Base-by-base conservation (phyloP, 129 eudicot species). In the Erigeron canadensis region DNA sequence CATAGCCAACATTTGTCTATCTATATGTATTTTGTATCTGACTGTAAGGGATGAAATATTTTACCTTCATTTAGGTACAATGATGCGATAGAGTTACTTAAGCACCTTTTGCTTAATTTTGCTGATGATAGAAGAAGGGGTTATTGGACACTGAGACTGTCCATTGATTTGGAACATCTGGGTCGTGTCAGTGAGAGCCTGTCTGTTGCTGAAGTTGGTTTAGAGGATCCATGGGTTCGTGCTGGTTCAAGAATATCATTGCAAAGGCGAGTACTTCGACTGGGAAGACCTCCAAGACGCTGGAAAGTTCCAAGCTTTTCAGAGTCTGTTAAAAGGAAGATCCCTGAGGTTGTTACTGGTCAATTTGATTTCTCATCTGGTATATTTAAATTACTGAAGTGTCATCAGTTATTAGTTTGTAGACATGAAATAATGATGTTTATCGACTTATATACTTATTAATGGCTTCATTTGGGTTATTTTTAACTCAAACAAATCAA, bases 201-300 rank as follows among this genome's bases (percentile, higher is more conserved):
- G 34, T 81, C 83, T 41, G 84, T 87, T 76, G 95, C 95, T 12
- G 98, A 93, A 84, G 79, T 78, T 63, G 96, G 91, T 23, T 66
- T 93, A 75, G 77, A 77, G 60, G 98, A 93, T 79, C 83, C 88
- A n/a, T 93, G 95, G 86, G 92, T 93, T 65, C 95, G 98, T 79
- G 90, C 98, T 55, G 98, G 98, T 63, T 85, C 92, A 72, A 78
- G 81, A 82, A 65, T 93, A 72, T 88, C 98, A 58, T 61, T 93
- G 72, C 98, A 93, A 79, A 89, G 86, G 75, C 89, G 98, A 79
- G 95, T 89, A 12, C 74, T 93, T 70, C 88, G 96, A 16, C 69
- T 93, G 66, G 96, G 98, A 11, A 93, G 54, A 82, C 98, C 98
- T 16, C 98, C 98, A 67, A 83, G 98, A 75, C 88, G 98, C 55